phyloP scores from a whole-genome alignment of 192 early-diverging fungal genomes.

The Entomortierella parvispora region DNA sequence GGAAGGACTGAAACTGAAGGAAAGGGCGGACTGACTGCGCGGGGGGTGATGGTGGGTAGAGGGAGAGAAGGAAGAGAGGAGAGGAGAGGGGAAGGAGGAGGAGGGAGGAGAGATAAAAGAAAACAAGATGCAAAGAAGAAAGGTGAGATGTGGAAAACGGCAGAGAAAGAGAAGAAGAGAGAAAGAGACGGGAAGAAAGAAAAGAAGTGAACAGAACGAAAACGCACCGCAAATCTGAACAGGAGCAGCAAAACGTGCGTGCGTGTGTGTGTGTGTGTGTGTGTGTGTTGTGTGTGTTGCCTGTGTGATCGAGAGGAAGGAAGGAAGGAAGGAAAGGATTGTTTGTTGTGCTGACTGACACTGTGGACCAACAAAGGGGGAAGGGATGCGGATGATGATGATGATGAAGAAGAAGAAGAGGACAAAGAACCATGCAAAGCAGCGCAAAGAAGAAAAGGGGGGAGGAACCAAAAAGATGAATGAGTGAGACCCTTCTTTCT shows the following conservation, averaged over 20 bases:
- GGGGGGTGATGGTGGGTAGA: neutral
- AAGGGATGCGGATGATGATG: too few relatives aligned
- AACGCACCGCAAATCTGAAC: neutral
- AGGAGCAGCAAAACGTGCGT: neutral
- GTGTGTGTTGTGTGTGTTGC: neutral
- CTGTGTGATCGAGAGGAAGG: neutral
- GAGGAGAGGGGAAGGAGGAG: neutral
- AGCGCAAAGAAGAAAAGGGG: neutral
- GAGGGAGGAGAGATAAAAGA: neutral
- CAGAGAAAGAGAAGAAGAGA: neutral
- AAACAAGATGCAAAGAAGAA: neutral
- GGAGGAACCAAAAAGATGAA: too few relatives aligned
- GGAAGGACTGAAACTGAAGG: neutral
- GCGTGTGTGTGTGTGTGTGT: neutral
- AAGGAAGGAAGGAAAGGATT: neutral
- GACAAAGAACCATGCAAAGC: neutral
- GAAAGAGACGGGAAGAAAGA: constrained; percentile 3
- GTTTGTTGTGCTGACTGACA: too few relatives aligned
- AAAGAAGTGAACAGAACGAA: neutral
- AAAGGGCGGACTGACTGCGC: too few relatives aligned
- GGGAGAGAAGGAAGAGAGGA: constrained; percentile 5
- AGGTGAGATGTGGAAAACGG: neutral
- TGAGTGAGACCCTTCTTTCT: too few relatives aligned
- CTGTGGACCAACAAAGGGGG: too few relatives aligned
- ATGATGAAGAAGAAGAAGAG: neutral